Conservation (phyloP, 352 stramenopile species). For the Phytophthora chlamydospora region DNA sequence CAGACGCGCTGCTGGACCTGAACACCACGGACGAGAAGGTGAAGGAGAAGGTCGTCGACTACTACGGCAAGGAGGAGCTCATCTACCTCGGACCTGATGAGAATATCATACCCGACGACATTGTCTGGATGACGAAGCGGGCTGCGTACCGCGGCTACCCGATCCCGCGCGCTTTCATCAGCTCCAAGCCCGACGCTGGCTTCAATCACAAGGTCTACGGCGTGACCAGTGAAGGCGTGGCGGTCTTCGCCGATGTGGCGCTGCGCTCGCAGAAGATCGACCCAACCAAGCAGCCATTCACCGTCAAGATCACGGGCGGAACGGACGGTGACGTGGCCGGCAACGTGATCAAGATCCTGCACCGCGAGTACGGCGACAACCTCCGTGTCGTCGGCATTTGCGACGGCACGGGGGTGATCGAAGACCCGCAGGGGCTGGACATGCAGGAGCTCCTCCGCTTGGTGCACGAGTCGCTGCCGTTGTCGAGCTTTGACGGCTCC, state of each 20-base stretch:
- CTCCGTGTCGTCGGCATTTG: slow-evolving; percentile 93
- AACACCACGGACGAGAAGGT: slow-evolving; percentile 79
- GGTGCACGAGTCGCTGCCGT: slow-evolving; percentile 89
- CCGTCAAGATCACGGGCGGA: slow-evolving; percentile 92
- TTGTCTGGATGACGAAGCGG: slow-evolving; percentile 86
- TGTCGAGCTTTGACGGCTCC: slow-evolving; percentile 76
- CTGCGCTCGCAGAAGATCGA: slow-evolving; percentile 82
- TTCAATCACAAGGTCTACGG: slow-evolving; percentile 91
- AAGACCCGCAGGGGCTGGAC: slow-evolving; percentile 96
- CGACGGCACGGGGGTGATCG: slow-evolving; percentile 93
- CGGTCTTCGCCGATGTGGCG: slow-evolving; percentile 80
- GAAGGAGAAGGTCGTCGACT: slow-evolving; percentile 77
- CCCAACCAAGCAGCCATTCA: slow-evolving; percentile 74
- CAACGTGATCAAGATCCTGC: slow-evolving; percentile 98
- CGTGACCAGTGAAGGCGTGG: slow-evolving; percentile 85
- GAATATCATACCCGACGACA: slow-evolving; percentile 81
- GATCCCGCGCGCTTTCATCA: slow-evolving; percentile 87
- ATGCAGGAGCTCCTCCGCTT: slow-evolving; percentile 95
- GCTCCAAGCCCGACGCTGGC: slow-evolving; percentile 81
- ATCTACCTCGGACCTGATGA: slow-evolving; percentile 87
- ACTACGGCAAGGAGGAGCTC: slow-evolving; percentile 85
- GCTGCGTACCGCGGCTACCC: slow-evolving; percentile 79
- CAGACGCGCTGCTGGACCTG: slow-evolving; percentile 79
- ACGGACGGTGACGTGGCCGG: slow-evolving; percentile 97
- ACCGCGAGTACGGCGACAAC: slow-evolving; percentile 93